phyloP scores from a whole-genome alignment of 164 flowering plant species.

The Protea cynaroides region DNA sequence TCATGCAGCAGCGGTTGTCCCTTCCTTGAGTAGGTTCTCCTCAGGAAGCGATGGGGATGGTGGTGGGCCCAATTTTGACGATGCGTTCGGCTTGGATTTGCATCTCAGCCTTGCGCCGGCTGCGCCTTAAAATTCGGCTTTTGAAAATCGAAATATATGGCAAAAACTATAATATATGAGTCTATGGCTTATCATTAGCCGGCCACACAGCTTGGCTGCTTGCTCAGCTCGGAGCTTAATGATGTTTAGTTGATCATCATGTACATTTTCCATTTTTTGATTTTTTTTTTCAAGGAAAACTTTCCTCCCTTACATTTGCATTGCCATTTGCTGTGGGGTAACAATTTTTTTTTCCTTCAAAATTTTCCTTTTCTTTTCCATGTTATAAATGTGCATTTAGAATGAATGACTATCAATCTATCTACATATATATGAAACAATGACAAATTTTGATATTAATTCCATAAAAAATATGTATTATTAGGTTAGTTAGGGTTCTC shows the following conservation, averaged over 20 bases:
- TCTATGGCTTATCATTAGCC: no score
- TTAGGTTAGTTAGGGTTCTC: no score
- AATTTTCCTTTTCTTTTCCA: not conserved
- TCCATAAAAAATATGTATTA: no score
- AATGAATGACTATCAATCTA: not conserved
- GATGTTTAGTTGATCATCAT: slow-evolving; percentile 5
- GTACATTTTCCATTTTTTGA: slow-evolving; percentile 13
- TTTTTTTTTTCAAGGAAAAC: slow-evolving; percentile 9
- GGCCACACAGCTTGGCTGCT: not conserved
- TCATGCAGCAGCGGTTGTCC: slow-evolving; percentile 20
- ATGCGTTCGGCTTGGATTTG: slow-evolving; percentile 66
- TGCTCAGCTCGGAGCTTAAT: not conserved
- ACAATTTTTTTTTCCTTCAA: not conserved
- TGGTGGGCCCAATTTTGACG: slow-evolving; percentile 47
- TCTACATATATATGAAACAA: no score
- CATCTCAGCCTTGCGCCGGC: slow-evolving; percentile 87
- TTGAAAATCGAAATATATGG: not conserved
- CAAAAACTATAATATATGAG: no score
- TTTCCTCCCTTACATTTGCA: not conserved
- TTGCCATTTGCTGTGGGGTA: not conserved
- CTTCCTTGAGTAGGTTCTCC: slow-evolving; percentile 56
- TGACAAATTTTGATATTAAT: no score
- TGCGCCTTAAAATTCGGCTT: slow-evolving; percentile 33
- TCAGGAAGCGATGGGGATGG: slow-evolving; percentile 15
- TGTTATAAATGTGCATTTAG: not conserved